These are phyloP conservation scores for Aristolochia fimbriata DNA, from an alignment of 164 flowering plant species.

Conservation along the genomic window DNA sequence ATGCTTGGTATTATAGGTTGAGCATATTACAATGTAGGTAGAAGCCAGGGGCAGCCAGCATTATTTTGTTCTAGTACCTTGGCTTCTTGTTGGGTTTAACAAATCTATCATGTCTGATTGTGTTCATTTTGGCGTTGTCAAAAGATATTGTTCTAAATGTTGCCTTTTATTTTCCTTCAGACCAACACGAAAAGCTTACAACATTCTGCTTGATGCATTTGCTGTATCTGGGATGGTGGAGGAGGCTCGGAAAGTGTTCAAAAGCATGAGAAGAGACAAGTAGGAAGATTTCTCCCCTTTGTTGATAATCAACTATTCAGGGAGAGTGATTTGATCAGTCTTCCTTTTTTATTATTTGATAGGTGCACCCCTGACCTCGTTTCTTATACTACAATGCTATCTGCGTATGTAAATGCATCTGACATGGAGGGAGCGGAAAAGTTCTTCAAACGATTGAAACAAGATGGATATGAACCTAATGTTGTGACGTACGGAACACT, in stretches of 20 bases:
- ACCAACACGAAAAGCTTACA: constrained; percentile 91
- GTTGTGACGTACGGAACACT: constrained; percentile 76
- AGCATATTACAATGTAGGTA: no score
- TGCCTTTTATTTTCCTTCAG: constrained; percentile 23
- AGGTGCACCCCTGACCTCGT: constrained; percentile 79
- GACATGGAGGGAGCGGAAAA: constrained; percentile 97
- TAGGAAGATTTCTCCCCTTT: constrained; percentile 6
- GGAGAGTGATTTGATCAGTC: no score
- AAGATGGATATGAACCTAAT: constrained; percentile 67
- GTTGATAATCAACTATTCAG: no score
- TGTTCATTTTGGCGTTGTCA: no score
- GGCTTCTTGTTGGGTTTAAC: no score
- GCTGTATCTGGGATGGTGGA: constrained; percentile 97
- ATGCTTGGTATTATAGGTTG: no score
- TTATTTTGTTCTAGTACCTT: no score
- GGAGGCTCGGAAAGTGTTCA: constrained; percentile 77
- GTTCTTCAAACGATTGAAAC: constrained; percentile 55
- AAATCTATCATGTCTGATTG: no score
- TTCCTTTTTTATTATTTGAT: constrained; percentile 4
- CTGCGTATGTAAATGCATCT: constrained; percentile 82
- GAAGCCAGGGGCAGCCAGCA: no score
- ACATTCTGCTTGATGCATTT: constrained; percentile 93
- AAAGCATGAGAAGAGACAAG: constrained; percentile 97
- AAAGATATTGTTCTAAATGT: not conserved
- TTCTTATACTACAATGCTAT: constrained; percentile 89